Evolutionary conservation across 768 basidiomycete species (phyloP).

Genomic region (Rhizopogon rudus): DNA sequence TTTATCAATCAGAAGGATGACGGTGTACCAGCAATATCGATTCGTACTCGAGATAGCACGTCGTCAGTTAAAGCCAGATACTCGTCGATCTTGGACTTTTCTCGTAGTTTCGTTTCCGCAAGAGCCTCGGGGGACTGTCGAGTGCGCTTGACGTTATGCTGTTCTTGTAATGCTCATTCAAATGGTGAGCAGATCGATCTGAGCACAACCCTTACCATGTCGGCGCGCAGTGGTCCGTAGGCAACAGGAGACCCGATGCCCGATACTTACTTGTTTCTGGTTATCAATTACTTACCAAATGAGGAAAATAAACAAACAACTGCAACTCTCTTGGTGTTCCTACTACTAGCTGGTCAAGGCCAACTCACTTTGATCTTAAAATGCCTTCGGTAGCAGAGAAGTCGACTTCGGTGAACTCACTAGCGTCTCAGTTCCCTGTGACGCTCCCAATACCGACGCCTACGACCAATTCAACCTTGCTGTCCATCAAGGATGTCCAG

Average conservation of each 20-base stretch:
- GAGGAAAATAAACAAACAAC: not conserved
- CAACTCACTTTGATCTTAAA: slow-evolving; percentile 11
- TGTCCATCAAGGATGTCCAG: slow-evolving; percentile 70
- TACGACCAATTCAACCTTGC: slow-evolving; percentile 67
- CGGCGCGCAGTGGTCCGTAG: not conserved
- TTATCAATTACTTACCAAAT: not conserved
- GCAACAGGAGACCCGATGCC: no score
- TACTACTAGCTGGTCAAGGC: no score
- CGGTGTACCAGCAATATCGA: not conserved
- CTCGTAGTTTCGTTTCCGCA: slow-evolving; percentile 65
- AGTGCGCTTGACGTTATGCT: slow-evolving; percentile 72
- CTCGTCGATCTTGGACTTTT: slow-evolving; percentile 70
- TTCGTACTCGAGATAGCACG: slow-evolving; percentile 59
- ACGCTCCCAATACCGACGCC: slow-evolving; percentile 84
- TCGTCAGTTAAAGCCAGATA: slow-evolving; percentile 64
- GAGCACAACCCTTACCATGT: slow-evolving; percentile 20
- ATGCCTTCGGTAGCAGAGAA: slow-evolving; percentile 58
- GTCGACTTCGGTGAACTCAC: slow-evolving; percentile 42
- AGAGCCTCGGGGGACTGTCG: slow-evolving; percentile 53
- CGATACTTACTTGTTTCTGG: no score
- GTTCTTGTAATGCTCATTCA: not conserved
- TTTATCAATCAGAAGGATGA: slow-evolving; percentile 1
- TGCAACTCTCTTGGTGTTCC: no score
- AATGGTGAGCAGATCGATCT: not conserved
- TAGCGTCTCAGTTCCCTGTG: slow-evolving; percentile 70